Conservation (phyloP, 306 rosid genomes). For the Argentina anserina region DNA sequence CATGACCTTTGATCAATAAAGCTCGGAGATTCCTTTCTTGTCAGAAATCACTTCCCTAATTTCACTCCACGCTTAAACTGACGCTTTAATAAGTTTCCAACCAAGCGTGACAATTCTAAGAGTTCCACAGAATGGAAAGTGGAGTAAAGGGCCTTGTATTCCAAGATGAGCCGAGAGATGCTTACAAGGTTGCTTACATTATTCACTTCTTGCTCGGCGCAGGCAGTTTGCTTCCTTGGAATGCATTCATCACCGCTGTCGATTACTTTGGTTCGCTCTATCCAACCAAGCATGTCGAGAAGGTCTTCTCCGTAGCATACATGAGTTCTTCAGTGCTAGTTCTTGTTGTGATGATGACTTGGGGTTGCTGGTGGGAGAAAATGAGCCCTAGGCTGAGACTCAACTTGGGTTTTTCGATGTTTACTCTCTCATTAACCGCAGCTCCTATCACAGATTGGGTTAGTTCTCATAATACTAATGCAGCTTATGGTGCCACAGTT, state of each 20-base stretch:
- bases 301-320: constrained; percentile 80
- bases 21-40: constrained; percentile 39
- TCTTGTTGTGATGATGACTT: constrained; percentile 55
- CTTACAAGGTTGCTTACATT: constrained; percentile 60
- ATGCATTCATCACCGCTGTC: constrained; percentile 87
- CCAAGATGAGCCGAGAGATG: constrained; percentile 45
- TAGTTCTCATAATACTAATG: constrained; percentile 27
- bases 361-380: constrained; percentile 61
- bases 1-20: constrained; percentile 19
- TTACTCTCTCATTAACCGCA: constrained; percentile 59
- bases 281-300: constrained; percentile 66
- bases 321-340: constrained; percentile 64
- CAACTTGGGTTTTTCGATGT: constrained; percentile 55
- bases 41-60: constrained; percentile 33
- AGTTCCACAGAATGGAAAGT: constrained; percentile 43
- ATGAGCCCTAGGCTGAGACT: constrained; percentile 51
- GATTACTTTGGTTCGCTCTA: constrained; percentile 83
- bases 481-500: constrained; percentile 41
- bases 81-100: constrained; percentile 23
- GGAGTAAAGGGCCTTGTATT: constrained; percentile 38
- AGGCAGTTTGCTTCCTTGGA: constrained; percentile 94
- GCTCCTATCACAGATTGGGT: constrained; percentile 68
- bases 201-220: constrained; percentile 89
- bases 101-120: constrained; percentile 12
- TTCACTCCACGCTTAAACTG: constrained; percentile 1